Evolutionary conservation across 495 filamentous ascomycete genomes (phyloP).

Genomic region (Xylaria longipes): DNA sequence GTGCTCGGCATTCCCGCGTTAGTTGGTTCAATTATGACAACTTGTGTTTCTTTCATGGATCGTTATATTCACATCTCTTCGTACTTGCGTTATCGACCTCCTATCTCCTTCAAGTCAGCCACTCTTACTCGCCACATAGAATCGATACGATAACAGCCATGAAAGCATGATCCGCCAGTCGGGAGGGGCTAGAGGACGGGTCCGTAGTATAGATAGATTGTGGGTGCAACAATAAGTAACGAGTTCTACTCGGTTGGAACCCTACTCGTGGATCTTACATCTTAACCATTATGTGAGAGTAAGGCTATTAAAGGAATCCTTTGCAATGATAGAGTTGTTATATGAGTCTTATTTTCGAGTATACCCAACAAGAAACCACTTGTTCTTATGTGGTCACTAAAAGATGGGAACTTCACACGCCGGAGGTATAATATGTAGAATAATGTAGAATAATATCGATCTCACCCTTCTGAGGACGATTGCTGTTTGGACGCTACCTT

Average conservation of each 20-base stretch:
- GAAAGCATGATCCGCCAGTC: background rate
- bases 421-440: too few relatives aligned
- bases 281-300: background rate
- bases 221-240: background rate
- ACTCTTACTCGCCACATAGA: background rate
- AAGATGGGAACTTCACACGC: too few relatives aligned
- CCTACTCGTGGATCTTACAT: background rate
- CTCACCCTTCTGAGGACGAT: too few relatives aligned
- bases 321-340: too few relatives aligned
- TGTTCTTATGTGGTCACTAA: too few relatives aligned
- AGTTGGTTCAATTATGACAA: background rate
- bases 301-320: background rate
- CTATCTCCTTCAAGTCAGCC: background rate
- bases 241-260: background rate
- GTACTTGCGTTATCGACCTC: background rate
- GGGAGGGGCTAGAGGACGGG: background rate
- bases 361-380: too few relatives aligned
- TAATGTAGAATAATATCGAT: too few relatives aligned
- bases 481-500: too few relatives aligned
- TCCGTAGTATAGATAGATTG: background rate
- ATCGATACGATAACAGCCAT: background rate
- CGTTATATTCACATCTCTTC: background rate
- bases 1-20: background rate
- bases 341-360: too few relatives aligned
- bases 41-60: background rate